Base-by-base conservation (phyloP, 176 grass and related monocot genomes). In the Paspalum notatum region DNA sequence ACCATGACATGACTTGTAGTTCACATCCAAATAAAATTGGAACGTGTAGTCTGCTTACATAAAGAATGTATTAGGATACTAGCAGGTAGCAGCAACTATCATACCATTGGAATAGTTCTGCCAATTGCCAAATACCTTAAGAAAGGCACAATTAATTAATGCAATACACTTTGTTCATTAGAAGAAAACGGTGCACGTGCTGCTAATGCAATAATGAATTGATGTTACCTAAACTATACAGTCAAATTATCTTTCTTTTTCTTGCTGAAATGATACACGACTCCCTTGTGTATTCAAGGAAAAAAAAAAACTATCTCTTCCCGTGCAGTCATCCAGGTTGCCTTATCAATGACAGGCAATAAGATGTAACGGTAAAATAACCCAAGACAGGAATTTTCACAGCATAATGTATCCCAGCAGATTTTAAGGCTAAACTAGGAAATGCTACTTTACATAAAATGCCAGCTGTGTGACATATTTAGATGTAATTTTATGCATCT, bases 211-310 rank as follows among this genome's bases (percentile, higher is more conserved):
- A n/a, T n/a, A n/a, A n/a, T n/a, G n/a, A n/a, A 27, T 39, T 56
- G 47, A 73, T 73, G 14, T 42, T 63, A 25, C 26, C 51, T 69
- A 84, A 84, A 1, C 25, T 77, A 4, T 55, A 53, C 26, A 80
- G 10, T 24, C 39, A 86, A 79, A 15, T 50, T 52, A 27, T 81
- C 12, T 63, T 10, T 32, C 32, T 32, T 32, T 32, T 3, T 32
- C 32, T 32, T 32, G 3, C 1, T 32, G 32, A 32, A 32, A 32
- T 32, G 32, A 32, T 32, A 32, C 32, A 3, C 32, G 32, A 32
- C 32, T 32, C 32, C 32, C 32, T 32, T 32, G 32, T 32, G 32
- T 32, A 3, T 32, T 32, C 32, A 3, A 32, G 32, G 2, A 32
- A 32, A 32, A 32, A 32, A 32, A 32, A 32, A 32, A n/a, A n/a